A percentile compares a stretch with the other conserved stretches of the same genome.
phyloP scores from a whole-genome alignment of 1,139 yeast genomes.

The Blastobotrys persicus region DNA sequence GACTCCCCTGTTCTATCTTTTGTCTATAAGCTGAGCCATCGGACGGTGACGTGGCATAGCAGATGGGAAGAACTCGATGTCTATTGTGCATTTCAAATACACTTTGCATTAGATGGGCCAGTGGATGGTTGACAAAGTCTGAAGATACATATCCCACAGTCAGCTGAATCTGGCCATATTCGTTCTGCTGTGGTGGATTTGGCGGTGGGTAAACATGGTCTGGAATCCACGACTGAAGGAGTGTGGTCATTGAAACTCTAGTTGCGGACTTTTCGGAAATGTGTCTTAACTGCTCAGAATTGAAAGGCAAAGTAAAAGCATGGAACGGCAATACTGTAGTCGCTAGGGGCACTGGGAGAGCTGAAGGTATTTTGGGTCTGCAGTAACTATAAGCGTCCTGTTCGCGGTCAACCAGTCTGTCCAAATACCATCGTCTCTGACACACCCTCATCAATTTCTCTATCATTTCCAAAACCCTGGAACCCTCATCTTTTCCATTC shows the following conservation, averaged over 20 bases:
- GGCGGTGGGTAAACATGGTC: slow-evolving; percentile 36
- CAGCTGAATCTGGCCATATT: slow-evolving; percentile 21
- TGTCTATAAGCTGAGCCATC: slow-evolving; percentile 34
- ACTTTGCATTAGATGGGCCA: slow-evolving; percentile 39
- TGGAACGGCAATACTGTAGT: slow-evolving; percentile 38
- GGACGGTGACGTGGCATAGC: slow-evolving; percentile 35
- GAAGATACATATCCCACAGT: slow-evolving; percentile 39
- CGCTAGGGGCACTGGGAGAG: slow-evolving; percentile 34
- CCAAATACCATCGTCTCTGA: slow-evolving; percentile 36
- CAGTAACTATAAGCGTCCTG: slow-evolving; percentile 16
- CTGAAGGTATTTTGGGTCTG: slow-evolving; percentile 33
- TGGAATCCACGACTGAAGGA: slow-evolving; percentile 34
- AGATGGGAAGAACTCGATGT: slow-evolving; percentile 28
- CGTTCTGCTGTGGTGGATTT: slow-evolving; percentile 26
- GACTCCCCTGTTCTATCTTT: slow-evolving; percentile 32
- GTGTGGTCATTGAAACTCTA: slow-evolving; percentile 32
- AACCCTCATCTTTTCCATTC: slow-evolving; percentile 31
- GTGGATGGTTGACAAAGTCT: slow-evolving; percentile 38
- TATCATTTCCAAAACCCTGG: slow-evolving; percentile 29
- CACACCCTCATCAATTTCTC: slow-evolving; percentile 30
- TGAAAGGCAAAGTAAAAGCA: slow-evolving; percentile 37
- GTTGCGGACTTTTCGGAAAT: slow-evolving; percentile 34
- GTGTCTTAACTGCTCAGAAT: slow-evolving; percentile 28
- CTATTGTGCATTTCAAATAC: slow-evolving; percentile 36
- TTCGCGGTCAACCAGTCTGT: slow-evolving; percentile 22